Conservation (phyloP, 2,329 filamentous ascomycete genomes). For the Mycogone perniciosa region DNA sequence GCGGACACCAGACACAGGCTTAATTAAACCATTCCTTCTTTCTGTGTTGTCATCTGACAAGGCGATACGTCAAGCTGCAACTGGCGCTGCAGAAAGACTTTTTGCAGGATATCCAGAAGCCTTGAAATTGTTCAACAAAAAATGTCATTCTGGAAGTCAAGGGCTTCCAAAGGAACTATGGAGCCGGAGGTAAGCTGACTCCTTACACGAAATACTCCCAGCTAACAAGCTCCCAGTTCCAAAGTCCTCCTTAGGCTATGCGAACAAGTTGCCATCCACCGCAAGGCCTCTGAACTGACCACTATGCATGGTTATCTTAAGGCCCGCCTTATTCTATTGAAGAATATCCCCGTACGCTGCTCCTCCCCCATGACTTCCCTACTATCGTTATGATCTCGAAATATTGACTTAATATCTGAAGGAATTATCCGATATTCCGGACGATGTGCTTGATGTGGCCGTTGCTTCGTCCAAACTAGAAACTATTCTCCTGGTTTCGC, state of each 20-base stretch:
- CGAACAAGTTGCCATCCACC: constrained; percentile 39
- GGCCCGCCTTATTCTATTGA: constrained; percentile 47
- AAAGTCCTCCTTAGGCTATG: constrained; percentile 41
- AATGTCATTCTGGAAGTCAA: constrained; percentile 19
- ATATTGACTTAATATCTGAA: constrained; percentile 23
- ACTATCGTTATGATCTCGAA: background rate
- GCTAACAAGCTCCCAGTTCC: constrained; percentile 19
- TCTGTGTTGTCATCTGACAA: constrained; percentile 49
- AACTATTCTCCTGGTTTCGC: constrained; percentile 54
- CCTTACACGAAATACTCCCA: background rate
- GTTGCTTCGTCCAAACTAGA: constrained; percentile 51
- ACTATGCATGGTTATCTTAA: constrained; percentile 51
- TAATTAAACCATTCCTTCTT: constrained; percentile 47
- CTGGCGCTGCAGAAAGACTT: constrained; percentile 42
- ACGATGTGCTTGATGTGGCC: constrained; percentile 49
- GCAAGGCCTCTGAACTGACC: constrained; percentile 37
- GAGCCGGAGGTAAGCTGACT: constrained; percentile 42
- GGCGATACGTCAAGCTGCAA: constrained; percentile 42
- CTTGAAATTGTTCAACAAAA: constrained; percentile 21
- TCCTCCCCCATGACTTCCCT: background rate
- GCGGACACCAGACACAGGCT: constrained; percentile 19
- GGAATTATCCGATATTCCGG: constrained; percentile 49
- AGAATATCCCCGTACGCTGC: constrained; percentile 40
- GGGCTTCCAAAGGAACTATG: constrained; percentile 40
- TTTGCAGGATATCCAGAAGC: constrained; percentile 30